Base-by-base conservation (phyloP, 768 basidiomycete genomes). In the Aureoboletus auriporus region DNA sequence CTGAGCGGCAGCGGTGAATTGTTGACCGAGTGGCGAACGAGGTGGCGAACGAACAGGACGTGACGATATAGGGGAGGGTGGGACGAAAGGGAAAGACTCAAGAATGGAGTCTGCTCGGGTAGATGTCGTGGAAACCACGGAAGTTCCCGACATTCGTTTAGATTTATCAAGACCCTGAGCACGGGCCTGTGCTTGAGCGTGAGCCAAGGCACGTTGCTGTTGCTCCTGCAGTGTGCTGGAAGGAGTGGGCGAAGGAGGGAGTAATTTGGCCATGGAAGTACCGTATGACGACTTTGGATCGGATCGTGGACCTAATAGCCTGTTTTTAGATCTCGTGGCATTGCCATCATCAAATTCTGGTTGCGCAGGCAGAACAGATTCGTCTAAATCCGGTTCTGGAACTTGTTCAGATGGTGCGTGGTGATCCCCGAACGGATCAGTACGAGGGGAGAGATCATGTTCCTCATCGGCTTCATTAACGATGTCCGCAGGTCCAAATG, bases 71-170 rank as follows among this genome's bases (percentile, higher is more conserved):
- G 90, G 90, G 8, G 89, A 90, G 1, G 90, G 90, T 20, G 90
- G 90, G 8, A 93, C 89, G 63, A 93, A 91, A 31, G 87, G 88
- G 75, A 93, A 93, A 12, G 81, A 84, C 66, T 90, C 89, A 26
- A 92, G 75, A 55, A 92, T 89, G 4, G 89, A 91, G 61, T 92
- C 89, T 26, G 88, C 86, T 42, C 79, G 78, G 3, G 84, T 84
- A 9, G 86, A 86, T 12, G 84, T 71, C 11, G 79, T 79, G 29
- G 83, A 85, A 48, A 83, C 66, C 41, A 80, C 78, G 28, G 86
- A 89, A 6, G 81, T 79, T 48, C 76, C 78, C 6, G 88, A 84
- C 52, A 79, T 74, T 46, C 81, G 72, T 53, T 76, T 74, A 26
- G 56, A 49, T 53, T 63, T 69, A 42, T 74, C 75, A 43, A 73